These are phyloP conservation scores for Kodamaea nitidulidarum DNA, from an alignment of 805 yeast species.

Conservation along the genomic window DNA sequence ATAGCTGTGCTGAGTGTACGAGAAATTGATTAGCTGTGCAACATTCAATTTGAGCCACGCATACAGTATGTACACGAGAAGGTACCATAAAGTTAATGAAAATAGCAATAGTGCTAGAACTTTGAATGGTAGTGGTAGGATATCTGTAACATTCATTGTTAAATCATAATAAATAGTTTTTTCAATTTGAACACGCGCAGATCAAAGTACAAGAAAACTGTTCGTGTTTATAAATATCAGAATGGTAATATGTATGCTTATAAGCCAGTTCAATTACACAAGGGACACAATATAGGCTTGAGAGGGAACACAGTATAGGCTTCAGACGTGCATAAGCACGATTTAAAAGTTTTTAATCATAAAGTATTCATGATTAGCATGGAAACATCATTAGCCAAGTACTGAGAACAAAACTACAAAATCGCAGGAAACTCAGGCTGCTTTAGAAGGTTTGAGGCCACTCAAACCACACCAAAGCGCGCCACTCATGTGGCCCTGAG, in stretches of 20 bases:
- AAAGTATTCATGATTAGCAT: slow-evolving; percentile 60
- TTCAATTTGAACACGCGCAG: too few relatives aligned
- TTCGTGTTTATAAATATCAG: too few relatives aligned
- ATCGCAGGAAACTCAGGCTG: background rate
- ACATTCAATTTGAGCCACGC: slow-evolving; percentile 41
- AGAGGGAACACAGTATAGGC: slow-evolving; percentile 16
- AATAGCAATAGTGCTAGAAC: slow-evolving; percentile 45
- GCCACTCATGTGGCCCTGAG: background rate
- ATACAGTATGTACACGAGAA: slow-evolving; percentile 38
- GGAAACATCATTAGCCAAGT: slow-evolving; percentile 47
- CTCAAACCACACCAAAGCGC: background rate
- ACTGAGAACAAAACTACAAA: slow-evolving; percentile 2
- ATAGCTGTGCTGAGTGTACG: slow-evolving; percentile 38
- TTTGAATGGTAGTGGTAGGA: slow-evolving; percentile 40
- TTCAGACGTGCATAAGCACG: slow-evolving; percentile 34
- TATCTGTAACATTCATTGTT: slow-evolving; percentile 11
- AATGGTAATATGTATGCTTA: too few relatives aligned
- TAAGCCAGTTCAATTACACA: too few relatives aligned
- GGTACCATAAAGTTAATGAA: slow-evolving; percentile 54
- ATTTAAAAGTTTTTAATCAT: slow-evolving; percentile 39
- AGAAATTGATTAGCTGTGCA: slow-evolving; percentile 38
- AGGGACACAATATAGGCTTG: too few relatives aligned
- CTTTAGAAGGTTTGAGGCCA: background rate
- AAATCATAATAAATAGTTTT: background rate
- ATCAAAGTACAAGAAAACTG: too few relatives aligned